Conservation (phyloP, 1,139 yeast genomes). For the Geotrichum histeridarum region DNA sequence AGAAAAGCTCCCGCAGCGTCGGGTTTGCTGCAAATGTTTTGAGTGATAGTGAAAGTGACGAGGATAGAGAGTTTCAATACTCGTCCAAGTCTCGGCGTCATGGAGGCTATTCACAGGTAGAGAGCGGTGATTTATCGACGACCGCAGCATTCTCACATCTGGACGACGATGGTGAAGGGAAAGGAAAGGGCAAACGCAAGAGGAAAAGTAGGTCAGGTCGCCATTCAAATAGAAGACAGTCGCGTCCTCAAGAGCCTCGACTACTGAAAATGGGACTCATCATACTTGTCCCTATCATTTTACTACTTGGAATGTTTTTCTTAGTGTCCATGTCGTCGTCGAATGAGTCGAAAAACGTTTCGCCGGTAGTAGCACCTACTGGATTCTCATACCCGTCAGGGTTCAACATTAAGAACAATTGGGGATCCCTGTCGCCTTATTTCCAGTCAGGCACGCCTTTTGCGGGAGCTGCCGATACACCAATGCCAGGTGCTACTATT, state of each 20-base stretch:
- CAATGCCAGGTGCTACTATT: constrained; percentile 27
- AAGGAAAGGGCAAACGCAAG: constrained; percentile 4
- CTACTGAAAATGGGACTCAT: constrained; percentile 21
- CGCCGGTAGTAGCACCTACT: constrained; percentile 41
- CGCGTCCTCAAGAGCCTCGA: constrained; percentile 7
- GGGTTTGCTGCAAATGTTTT: constrained; percentile 1
- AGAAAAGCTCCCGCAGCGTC: not conserved
- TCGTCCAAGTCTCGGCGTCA: not conserved
- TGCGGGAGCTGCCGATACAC: constrained; percentile 10
- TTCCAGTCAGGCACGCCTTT: constrained; percentile 39
- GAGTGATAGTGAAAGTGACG: not conserved
- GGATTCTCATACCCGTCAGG: constrained; percentile 37
- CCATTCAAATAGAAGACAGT: constrained; percentile 7
- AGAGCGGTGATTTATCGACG: constrained; percentile 8
- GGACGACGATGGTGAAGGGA: not conserved
- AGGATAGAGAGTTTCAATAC: not conserved
- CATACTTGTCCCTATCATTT: constrained; percentile 29
- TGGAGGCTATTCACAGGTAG: constrained; percentile 3
- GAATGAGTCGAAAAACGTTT: constrained; percentile 27
- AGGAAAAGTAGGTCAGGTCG: not conserved
- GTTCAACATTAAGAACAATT: constrained; percentile 41
- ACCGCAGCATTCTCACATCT: not conserved
- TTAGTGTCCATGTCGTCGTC: constrained; percentile 27
- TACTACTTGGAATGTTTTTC: constrained; percentile 28
- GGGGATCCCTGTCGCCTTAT: constrained; percentile 43